These are phyloP conservation scores for Beauveria rudraprayagi DNA, from an alignment of 2,329 filamentous ascomycete species.

Conservation along the genomic window DNA sequence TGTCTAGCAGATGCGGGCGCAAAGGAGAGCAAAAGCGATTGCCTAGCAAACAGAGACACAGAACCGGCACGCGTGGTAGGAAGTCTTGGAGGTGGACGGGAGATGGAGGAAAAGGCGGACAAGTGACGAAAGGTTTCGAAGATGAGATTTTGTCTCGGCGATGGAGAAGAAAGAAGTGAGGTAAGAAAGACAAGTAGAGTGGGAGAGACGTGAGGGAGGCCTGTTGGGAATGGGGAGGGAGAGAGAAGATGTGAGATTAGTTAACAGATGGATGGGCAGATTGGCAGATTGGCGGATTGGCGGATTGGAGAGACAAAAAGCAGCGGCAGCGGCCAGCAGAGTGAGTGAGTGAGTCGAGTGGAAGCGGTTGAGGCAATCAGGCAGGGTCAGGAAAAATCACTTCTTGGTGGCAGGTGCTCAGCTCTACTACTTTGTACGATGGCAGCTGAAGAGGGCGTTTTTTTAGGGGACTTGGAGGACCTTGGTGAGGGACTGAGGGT, in stretches of 20 bases:
- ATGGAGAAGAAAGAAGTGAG: neutral
- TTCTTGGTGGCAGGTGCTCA: no score
- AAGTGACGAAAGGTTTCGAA: neutral
- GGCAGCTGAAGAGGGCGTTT: no score
- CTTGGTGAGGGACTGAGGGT: no score
- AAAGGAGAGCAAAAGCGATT: neutral
- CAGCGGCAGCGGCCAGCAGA: no score
- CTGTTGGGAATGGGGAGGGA: neutral
- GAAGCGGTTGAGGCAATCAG: no score
- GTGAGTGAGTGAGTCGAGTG: no score
- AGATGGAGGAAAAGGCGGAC: neutral
- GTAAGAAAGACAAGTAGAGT: neutral
- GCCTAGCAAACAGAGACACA: neutral
- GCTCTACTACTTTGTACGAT: no score
- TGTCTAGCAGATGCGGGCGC: constrained; percentile 6
- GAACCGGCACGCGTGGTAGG: neutral
- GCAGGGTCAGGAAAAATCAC: no score
- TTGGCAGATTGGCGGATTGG: no score
- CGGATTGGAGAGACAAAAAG: no score
- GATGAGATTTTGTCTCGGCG: neutral
- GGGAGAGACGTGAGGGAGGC: neutral
- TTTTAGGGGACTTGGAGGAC: no score
- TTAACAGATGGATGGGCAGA: no score
- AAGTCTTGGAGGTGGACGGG: neutral
- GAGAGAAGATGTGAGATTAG: neutral